Base-by-base conservation (phyloP, 805 yeast species). In the Tetrapisispora namnaoensis region DNA sequence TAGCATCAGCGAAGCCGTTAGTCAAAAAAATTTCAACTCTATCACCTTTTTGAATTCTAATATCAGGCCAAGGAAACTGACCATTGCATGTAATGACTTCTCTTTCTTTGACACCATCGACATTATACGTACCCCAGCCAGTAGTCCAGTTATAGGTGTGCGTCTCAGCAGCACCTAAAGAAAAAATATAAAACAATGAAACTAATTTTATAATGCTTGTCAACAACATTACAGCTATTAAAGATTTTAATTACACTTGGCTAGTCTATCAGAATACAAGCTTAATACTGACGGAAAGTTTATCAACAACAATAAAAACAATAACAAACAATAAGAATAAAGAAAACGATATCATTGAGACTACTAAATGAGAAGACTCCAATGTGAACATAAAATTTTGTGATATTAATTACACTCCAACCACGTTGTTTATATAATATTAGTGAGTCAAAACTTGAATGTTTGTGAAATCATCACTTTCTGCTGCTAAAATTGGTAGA, bases 21-120 rank as follows among this genome's bases (percentile, higher is more conserved):
- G 78, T 80, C 68, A 91, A 74, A 59, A 83, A 78, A 37, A 88
- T 70, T 49, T 82, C 66, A 46, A 93, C 74, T 14, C 83, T 74
- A 68, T 93, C 99, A 57, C 95, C 95, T 63, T 78, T 82, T 55
- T 77, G 74, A 54, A 86, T 89, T 44, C 78, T 72, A 56, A 91
- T 69, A 47, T 76, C 76, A n/a, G 99, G 99, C 76, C 93, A 80
- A 51, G 98, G 98, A 81, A 84, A 71, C 47, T 66, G 59, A 9
- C 73, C 75, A 52, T 74, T 74, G 52, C 75, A 67, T 3, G 76
- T 70, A 53, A 73, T 68, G 18, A 74, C 73, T 10, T 66, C 65
- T 53, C 77, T 63, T 40, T 63, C 66, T 22, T 38, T 46, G 56
- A 67, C 56, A 37, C 75, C 74, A 53, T 73, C 77, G 9, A 67